These are phyloP conservation scores for Diaporthe velutina DNA, from an alignment of 2,329 filamentous ascomycete genomes.

Conservation along the genomic window DNA sequence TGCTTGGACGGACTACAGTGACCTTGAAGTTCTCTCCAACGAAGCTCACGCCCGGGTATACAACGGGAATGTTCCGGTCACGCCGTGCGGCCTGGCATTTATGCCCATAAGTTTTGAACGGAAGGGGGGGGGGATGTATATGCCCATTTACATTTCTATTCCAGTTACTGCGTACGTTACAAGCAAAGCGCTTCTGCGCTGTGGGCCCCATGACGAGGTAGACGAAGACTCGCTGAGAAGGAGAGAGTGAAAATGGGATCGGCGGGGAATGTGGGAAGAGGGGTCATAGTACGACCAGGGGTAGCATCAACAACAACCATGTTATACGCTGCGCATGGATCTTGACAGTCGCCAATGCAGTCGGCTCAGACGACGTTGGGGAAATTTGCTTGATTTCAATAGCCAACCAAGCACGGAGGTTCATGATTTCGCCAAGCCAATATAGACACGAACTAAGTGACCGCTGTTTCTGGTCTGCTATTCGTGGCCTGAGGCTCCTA, in stretches of 20 bases:
- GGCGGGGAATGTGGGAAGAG: neutral
- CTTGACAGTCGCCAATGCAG: neutral
- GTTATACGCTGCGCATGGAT: neutral
- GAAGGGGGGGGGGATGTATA: too few species aligned
- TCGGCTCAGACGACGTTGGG: neutral
- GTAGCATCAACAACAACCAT: neutral
- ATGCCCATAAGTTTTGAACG: neutral
- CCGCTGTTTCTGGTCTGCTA: neutral
- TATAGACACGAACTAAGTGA: slow-evolving; percentile 8
- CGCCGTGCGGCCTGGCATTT: neutral
- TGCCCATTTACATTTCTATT: neutral
- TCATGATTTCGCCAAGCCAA: slow-evolving; percentile 8
- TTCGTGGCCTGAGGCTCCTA: neutral
- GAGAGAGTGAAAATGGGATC: neutral
- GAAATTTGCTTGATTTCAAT: neutral
- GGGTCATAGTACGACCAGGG: slow-evolving; percentile 12
- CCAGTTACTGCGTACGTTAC: neutral
- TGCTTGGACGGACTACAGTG: neutral
- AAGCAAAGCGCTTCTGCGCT: neutral
- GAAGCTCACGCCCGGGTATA: neutral
- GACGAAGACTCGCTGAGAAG: neutral
- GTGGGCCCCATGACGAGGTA: neutral
- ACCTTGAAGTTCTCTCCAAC: neutral
- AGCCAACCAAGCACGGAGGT: neutral
- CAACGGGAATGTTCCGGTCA: neutral